phyloP scores from a whole-genome alignment of 2,329 filamentous ascomycete genomes.

The Dryadomyces quercivorus region DNA sequence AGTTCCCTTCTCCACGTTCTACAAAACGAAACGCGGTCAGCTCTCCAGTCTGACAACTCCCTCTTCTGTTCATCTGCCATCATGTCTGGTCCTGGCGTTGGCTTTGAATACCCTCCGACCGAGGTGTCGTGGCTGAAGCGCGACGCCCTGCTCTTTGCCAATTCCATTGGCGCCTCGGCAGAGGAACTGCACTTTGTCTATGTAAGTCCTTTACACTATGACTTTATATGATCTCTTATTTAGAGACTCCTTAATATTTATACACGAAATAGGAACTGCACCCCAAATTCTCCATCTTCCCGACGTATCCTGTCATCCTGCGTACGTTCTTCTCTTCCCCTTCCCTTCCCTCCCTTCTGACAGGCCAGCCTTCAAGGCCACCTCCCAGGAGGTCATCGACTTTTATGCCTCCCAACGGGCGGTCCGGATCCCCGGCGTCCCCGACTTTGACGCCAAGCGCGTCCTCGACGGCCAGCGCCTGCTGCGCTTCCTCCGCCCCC shows the following conservation, averaged over 20 bases:
- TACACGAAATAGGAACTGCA: slow-evolving; percentile 82
- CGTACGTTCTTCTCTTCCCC: slow-evolving; percentile 34
- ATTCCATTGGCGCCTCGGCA: slow-evolving; percentile 70
- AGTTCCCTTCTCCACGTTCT: not conserved
- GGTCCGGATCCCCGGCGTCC: slow-evolving; percentile 60
- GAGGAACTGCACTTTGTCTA: slow-evolving; percentile 91
- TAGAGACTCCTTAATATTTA: too few relatives aligned
- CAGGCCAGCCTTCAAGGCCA: slow-evolving; percentile 58
- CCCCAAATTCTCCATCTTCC: slow-evolving; percentile 76
- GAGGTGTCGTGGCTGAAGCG: slow-evolving; percentile 79
- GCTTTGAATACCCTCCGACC: slow-evolving; percentile 66
- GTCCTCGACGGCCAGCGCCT: slow-evolving; percentile 77
- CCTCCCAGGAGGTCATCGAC: slow-evolving; percentile 64
- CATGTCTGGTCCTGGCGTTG: slow-evolving; percentile 44
- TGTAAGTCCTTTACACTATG: too few relatives aligned
- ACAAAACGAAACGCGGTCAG: not conserved
- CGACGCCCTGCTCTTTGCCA: slow-evolving; percentile 80
- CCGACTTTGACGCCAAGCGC: slow-evolving; percentile 60
- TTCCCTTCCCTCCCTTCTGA: slow-evolving; percentile 1
- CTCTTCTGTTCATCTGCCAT: slow-evolving; percentile 6
- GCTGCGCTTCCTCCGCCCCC: slow-evolving; percentile 62
- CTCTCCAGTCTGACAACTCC: not conserved
- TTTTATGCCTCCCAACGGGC: slow-evolving; percentile 64
- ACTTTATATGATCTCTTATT: too few relatives aligned
- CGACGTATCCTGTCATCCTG: slow-evolving; percentile 75